phyloP scores from a whole-genome alignment of 345 rosid species.

The Isatis tinctoria region DNA sequence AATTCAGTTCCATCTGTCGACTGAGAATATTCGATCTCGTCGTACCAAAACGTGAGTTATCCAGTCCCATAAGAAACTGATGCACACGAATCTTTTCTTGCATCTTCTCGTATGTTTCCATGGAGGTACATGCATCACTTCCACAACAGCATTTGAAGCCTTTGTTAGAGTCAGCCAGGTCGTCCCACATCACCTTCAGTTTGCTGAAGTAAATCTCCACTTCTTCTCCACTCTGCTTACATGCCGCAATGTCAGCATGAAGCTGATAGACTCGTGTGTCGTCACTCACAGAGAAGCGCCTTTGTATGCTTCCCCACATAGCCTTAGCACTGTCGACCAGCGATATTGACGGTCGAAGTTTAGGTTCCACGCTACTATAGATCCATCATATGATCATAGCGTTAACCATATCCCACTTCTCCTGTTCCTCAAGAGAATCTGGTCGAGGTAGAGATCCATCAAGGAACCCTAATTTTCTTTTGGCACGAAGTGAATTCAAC shows the following conservation, averaged over 20 bases:
- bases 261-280: neutral
- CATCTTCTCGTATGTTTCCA: neutral
- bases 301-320: neutral
- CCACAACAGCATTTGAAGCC: neutral
- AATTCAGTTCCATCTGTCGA: neutral
- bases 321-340: no score
- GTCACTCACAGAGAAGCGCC: neutral
- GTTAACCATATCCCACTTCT: no score
- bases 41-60: neutral
- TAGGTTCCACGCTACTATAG: no score
- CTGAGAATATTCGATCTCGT: neutral
- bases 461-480: no score
- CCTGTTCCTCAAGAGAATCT: no score
- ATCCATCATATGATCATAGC: no score
- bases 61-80: neutral
- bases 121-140: neutral
- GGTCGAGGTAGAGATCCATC: no score
- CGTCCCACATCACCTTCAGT: neutral
- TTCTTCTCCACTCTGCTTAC: neutral
- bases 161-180: neutral
- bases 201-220: neutral
- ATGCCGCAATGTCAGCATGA: neutral
- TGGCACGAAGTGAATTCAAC: no score
- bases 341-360: no score
- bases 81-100: neutral